A percentile compares a stretch with the other conserved stretches of the same genome.
These are phyloP conservation scores for Apiotrichum laibachii DNA, from an alignment of 1,284 basidiomycete species.

Conservation along the genomic window DNA sequence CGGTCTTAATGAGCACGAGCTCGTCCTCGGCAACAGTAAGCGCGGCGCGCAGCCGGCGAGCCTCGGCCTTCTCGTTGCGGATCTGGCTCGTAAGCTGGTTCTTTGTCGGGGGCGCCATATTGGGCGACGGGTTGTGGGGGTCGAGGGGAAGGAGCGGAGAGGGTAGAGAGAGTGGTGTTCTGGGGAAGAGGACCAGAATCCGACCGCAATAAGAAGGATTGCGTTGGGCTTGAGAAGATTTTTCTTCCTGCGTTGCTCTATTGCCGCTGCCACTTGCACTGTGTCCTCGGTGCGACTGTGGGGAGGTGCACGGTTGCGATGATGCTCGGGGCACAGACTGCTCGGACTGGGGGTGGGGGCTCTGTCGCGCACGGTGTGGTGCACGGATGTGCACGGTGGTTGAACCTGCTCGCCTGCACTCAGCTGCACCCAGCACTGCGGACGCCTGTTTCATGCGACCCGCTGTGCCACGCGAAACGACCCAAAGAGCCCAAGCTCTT, in stretches of 20 bases:
- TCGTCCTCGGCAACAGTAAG: neutral
- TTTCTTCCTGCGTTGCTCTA: neutral
- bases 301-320: neutral
- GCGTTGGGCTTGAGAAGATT: neutral
- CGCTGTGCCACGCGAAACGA: too few relatives aligned
- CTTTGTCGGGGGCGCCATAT: slow-evolving; percentile 1
- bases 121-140: neutral
- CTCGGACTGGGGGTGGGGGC: neutral
- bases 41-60: neutral
- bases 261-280: too few relatives aligned
- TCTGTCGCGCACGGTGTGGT: neutral
- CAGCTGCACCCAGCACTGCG: too few relatives aligned
- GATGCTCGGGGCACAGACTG: neutral
- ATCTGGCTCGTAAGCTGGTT: slow-evolving; percentile 1
- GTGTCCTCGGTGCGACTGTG: neutral
- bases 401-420: too few relatives aligned
- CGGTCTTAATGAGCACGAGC: neutral
- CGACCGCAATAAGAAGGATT: too few relatives aligned
- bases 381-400: neutral
- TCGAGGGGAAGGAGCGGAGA: neutral
- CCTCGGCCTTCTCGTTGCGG: slow-evolving; percentile 3
- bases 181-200: neutral
- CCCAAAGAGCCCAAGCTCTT: neutral
- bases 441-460: too few relatives aligned
- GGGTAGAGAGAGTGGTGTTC: neutral